phyloP scores from a whole-genome alignment of 768 basidiomycete species.

The Lactifluus rugatus region DNA sequence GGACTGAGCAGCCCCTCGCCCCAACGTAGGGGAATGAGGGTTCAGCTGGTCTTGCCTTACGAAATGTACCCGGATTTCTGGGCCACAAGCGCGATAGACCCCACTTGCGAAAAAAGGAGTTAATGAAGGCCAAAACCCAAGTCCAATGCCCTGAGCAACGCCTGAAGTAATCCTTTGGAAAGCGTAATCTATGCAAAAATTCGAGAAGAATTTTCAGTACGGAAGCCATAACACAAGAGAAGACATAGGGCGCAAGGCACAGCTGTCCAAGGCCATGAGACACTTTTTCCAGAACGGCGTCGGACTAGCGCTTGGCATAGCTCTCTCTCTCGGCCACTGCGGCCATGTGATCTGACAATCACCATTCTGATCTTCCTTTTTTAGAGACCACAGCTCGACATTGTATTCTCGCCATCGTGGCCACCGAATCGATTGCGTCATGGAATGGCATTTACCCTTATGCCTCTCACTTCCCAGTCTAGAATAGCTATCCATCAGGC shows the following conservation, averaged over 20 bases:
- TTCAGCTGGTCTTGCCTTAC: neutral
- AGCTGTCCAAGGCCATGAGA: neutral
- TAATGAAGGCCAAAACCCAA: neutral
- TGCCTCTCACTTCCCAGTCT: too few species aligned
- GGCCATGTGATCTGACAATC: too few species aligned
- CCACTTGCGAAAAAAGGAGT: constrained; percentile 1
- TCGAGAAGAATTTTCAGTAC: neutral
- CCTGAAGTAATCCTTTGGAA: neutral
- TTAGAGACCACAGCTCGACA: too few species aligned
- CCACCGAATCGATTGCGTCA: too few species aligned
- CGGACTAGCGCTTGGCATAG: too few species aligned
- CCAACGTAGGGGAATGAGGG: neutral
- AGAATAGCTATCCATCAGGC: too few species aligned
- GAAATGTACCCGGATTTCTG: neutral
- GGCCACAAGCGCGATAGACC: neutral
- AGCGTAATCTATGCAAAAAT: neutral
- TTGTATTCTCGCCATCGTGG: too few species aligned
- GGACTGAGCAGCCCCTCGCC: neutral
- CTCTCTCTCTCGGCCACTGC: too few species aligned
- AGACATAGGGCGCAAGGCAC: neutral
- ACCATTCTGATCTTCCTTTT: too few species aligned
- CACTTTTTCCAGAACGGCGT: neutral
- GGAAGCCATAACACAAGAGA: neutral
- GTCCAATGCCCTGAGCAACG: neutral
- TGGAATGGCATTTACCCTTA: too few species aligned